Base-by-base conservation (phyloP, 148 eudicot species). In the Heliamphora exappendiculata region DNA sequence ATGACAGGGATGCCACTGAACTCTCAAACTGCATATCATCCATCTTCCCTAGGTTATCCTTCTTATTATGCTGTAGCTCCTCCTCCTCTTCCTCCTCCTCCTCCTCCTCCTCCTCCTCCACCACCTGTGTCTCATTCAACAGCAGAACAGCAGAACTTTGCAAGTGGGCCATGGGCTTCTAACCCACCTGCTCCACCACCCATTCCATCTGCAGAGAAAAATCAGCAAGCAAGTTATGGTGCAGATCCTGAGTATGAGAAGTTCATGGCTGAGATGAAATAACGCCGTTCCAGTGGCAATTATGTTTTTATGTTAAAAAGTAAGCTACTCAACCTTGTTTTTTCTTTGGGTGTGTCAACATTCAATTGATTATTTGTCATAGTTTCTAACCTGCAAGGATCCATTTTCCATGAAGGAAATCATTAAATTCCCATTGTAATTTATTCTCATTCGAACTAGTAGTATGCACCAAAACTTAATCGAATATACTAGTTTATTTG, bases 201-300 rank as follows among this genome's bases (percentile, higher is more conserved):
- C 22, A 77, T 76, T 73, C 65, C 89, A 57, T 76, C 91, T 66
- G 79, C 84, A 34, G 97, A 87, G 76, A 82, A 82, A 77, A 73
- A 84, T 70, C 47, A 81, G 47, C 81, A 85, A 71, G 86, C 87
- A n/a, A 84, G 82, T 14, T 91, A 90, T 73, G 66, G 77, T 47
- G 16, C 74, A 55, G 84, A 81, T 66, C 67, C 88, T 0, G 97
- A 92, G 78, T 94, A 88, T 76, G 97, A 90, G 80, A 90, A 94
- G 88, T 94, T 92, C 88, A 90, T 94, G 97, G 84, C 96, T 45
- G 97, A 92, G 81, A 90, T 91, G 90, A 91, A 88, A 60, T 91
- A 84, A 83, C 74, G 22, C 80, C 2, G 41, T 37, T 14, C 53
- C 66, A 50, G 74, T 51, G 28, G 8, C 63, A 20, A 54, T 10